Conservation (phyloP, 768 basidiomycete genomes). For the Postia placenta region DNA sequence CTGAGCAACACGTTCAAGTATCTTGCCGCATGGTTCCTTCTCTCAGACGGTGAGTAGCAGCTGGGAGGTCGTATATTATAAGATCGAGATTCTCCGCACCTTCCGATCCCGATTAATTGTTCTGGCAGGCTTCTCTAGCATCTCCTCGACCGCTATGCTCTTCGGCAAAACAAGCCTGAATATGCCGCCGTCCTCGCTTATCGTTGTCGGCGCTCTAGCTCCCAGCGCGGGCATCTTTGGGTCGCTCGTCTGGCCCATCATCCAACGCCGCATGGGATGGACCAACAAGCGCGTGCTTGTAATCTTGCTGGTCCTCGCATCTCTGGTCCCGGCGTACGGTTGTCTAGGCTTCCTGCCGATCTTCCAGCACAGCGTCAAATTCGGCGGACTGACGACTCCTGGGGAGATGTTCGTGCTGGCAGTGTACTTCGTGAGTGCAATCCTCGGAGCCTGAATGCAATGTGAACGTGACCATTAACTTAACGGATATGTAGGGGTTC, state of each 20-base stretch:
- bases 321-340: slow-evolving; percentile 71
- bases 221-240: slow-evolving; percentile 77
- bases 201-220: slow-evolving; percentile 75
- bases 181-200: slow-evolving; percentile 73
- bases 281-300: slow-evolving; percentile 65
- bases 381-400: slow-evolving; percentile 73
- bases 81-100: background rate
- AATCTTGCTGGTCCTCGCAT: slow-evolving; percentile 59
- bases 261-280: slow-evolving; percentile 63
- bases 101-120: background rate
- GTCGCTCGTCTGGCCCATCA: slow-evolving; percentile 70
- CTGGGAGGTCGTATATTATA: too few relatives aligned
- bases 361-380: slow-evolving; percentile 38
- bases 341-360: slow-evolving; percentile 69
- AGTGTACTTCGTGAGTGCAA: slow-evolving; percentile 64
- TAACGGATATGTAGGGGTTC: slow-evolving; percentile 33
- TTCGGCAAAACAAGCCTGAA: slow-evolving; percentile 86
- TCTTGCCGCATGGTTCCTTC: slow-evolving; percentile 89
- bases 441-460: background rate
- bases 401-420: slow-evolving; percentile 85
- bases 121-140: slow-evolving; percentile 78
- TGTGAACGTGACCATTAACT: background rate
- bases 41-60: slow-evolving; percentile 70
- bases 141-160: slow-evolving; percentile 86
- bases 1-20: slow-evolving; percentile 85